Percentiles rank a stretch among this genome's conserved stretches.
Conservation (phyloP, 495 filamentous ascomycete species). For the Aspergillus carlsbadensis region DNA sequence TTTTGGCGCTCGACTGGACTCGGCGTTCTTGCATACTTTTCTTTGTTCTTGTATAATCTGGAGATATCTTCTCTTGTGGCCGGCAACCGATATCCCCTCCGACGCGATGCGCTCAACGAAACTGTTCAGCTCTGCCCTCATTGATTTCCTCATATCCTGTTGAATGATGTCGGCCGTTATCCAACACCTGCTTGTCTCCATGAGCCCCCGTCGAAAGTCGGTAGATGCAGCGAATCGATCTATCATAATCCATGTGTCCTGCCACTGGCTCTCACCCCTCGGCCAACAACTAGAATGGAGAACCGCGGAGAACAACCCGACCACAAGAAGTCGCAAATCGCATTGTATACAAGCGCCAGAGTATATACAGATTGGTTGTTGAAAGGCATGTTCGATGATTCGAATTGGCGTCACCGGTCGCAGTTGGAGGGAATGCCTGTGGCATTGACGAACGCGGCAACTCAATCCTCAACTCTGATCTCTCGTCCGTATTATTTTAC, state of each 20-base stretch:
- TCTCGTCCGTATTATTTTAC: background rate
- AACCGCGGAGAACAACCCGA: background rate
- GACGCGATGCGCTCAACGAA: conserved; percentile 3
- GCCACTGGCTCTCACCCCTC: background rate
- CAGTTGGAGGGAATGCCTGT: conserved; percentile 27
- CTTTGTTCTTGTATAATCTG: background rate
- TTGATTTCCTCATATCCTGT: background rate
- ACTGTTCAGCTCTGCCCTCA: background rate
- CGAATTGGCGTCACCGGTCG: conserved; percentile 20
- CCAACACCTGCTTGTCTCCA: background rate
- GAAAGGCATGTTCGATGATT: background rate
- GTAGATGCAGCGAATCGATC: background rate
- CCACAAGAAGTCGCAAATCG: background rate
- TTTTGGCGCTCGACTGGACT: background rate
- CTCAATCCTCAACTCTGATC: background rate
- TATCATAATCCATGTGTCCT: background rate
- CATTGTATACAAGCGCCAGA: background rate
- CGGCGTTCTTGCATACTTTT: background rate
- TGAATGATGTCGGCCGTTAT: background rate
- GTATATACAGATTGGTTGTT: conserved; percentile 5
- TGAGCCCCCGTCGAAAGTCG: background rate
- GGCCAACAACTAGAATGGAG: background rate
- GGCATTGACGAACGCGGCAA: conserved; percentile 37
- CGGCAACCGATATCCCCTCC: background rate
- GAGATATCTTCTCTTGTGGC: background rate